Base-by-base conservation (phyloP, 2,329 filamentous ascomycete genomes). In the Colletotrichum siamense region DNA sequence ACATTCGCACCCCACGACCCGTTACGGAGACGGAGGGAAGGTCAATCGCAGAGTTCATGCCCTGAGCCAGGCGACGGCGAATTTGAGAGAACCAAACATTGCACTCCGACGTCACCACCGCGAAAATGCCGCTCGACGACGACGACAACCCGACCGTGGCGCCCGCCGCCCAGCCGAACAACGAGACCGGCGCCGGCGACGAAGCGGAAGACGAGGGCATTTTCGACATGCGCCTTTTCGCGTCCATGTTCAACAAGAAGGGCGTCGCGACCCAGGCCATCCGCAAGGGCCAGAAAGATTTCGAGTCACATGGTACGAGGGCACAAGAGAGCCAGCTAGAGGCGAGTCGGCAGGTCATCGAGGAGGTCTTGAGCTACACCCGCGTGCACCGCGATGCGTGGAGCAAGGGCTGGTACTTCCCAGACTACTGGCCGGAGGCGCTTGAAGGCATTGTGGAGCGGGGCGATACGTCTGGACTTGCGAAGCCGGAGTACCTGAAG, bases 261-360 rank as follows among this genome's bases (percentile, higher is more conserved):
- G 86, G 87, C 63, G 84, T 89, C 59, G 89, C 89, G 10, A 84
- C 88, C 67, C 92, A 92, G 80, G 90, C 96, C 13, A 95, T 98
- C 44, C 96, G 96, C 79, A 95, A 96, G 78, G 97, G 97, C 77
- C 96, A 98, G 84, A 99, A 99, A 85, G 97, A 99, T 86, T 99
- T 98, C 84, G 97, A 99, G 86, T 93, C 95, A 32, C 96, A 99
- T 85, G 95, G 95, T 64, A 99, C 97, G 4, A 91, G 92, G 36
- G 92, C 95, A 36, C 97, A 99, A 85, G 92, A 94, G 79, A 90
- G 91, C 73, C 91, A 94, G 10, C 92, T 99, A 68, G 94, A 95
- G 81, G 91, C 94, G 63, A 98, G 95, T 77, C 93, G 96, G 71
- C 89, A 91, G 79, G 96, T 96, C 24, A 97, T 99, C 94, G 95